Evolutionary conservation across 345 rosid genomes (phyloP), one percentile per base, ranked within the genome.

Genomic region (Eutrema heterophyllum): DNA sequence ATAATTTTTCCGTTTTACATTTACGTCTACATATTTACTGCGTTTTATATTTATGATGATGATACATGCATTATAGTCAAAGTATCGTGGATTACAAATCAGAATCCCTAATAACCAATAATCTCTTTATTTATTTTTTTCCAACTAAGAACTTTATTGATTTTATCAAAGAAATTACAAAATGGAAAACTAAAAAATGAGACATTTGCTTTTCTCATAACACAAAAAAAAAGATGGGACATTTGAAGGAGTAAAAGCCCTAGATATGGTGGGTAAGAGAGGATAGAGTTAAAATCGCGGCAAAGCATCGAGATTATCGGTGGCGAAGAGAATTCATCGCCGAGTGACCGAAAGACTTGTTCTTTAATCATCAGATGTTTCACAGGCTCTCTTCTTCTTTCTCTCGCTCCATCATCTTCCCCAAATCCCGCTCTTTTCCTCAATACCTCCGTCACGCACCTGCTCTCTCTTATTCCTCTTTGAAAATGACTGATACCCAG

Each of bases 401-500:
- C 62, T 62, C 81, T 69, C 78, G 80, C 64, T 53, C 77, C 59
- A 27, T 39, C 48, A 36, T 66, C 36, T 49, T 68, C 75, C 73
- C 75, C 39, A 68, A 74, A 59, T 67, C 80, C 48, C 11, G 51
- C 32, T 38, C 81, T 54, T 56, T 67, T 33, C 72, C 68, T 64
- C 54, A 50, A 38, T 26, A n/a, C 41, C 69, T 66, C 44, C 62
- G 62, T 52, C 29, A 55, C 45, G 3, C 53, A 70, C 12, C 71
- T 0, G 60, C 78, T 39, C 75, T 79, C 59, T 71, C 79, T 14
- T 73, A 71, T 5, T 83, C 88, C 4, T 49, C 73, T 16, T 38
- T 78, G 79, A 83, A 77, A 78, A 87, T 88, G 97, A 67, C 80
- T 38, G 70, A 87, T n/a, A 55, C 85, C 79, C 88, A 81, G 10